Percentiles rank a stretch among this genome's conserved stretches.
Conservation (phyloP, 768 basidiomycete genomes). For the Termitomyces sp. region DNA sequence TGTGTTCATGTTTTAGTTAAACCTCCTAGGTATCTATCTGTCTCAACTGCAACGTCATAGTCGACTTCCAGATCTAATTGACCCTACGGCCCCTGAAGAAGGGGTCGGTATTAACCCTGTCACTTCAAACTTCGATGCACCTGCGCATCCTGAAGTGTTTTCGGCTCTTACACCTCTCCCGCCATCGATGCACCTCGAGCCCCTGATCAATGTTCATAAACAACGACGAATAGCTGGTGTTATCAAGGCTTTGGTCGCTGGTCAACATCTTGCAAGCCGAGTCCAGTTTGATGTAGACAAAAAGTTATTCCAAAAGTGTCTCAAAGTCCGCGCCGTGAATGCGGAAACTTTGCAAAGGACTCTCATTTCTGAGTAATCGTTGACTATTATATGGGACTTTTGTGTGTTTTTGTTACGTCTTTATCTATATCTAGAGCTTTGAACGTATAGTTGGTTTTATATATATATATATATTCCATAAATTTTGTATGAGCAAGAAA, state of each 20-base stretch:
- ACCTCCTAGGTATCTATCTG: constrained; percentile 63
- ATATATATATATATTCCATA: constrained; percentile 12
- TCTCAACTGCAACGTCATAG: constrained; percentile 64
- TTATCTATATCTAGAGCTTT: constrained; percentile 15
- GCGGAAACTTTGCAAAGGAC: constrained; percentile 49
- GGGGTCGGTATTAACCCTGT: constrained; percentile 60
- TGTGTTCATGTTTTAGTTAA: background rate
- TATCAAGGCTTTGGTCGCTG: constrained; percentile 77
- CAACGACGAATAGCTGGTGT: constrained; percentile 78
- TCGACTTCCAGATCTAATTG: constrained; percentile 75
- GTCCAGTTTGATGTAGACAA: constrained; percentile 70
- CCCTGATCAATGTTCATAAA: constrained; percentile 87
- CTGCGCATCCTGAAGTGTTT: constrained; percentile 78
- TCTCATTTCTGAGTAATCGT: constrained; percentile 21
- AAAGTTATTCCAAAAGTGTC: constrained; percentile 72
- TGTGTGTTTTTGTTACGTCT: constrained; percentile 13
- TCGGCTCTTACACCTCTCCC: constrained; percentile 69
- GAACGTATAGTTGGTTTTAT: constrained; percentile 7
- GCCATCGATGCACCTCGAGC: constrained; percentile 74
- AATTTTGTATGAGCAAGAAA: background rate
- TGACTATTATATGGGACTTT: constrained; percentile 7
- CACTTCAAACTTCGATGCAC: constrained; percentile 62
- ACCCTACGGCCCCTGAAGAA: constrained; percentile 76
- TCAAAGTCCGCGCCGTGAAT: constrained; percentile 67
- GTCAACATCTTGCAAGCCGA: constrained; percentile 77